A percentile compares a stretch with the other conserved stretches of the same genome.
Evolutionary conservation across 2,329 filamentous ascomycete genomes (phyloP).

Genomic region (Colletotrichum orbiculare): DNA sequence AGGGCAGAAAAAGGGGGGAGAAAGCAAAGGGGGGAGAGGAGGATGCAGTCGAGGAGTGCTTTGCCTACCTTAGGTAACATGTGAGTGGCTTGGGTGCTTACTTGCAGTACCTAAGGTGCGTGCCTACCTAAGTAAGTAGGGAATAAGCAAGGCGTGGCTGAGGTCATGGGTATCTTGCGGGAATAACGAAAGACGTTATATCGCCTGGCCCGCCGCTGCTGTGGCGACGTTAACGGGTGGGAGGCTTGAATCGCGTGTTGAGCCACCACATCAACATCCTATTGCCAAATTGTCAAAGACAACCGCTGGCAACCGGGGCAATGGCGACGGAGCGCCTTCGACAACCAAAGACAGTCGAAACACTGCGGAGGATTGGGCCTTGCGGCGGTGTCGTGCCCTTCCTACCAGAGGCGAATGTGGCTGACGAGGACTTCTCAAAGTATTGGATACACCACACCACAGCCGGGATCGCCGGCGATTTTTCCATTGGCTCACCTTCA

Average conservation of each 20-base stretch:
- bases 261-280: background rate
- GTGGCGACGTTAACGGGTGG: background rate
- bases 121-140: too few species aligned
- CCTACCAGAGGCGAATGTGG: too few species aligned
- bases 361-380: background rate
- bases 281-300: background rate
- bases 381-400: too few species aligned
- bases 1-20: too few species aligned
- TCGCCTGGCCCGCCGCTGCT: too few species aligned
- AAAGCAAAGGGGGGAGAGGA: too few species aligned
- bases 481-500: slow-evolving; percentile 23
- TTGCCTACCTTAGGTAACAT: too few species aligned
- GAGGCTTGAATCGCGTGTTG: slow-evolving; percentile 1
- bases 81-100: too few species aligned
- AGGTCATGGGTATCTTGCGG: too few species aligned
- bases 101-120: background rate
- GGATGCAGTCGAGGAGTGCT: too few species aligned
- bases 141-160: too few species aligned
- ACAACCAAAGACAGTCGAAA: slow-evolving; percentile 11
- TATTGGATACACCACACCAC: background rate
- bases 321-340: slow-evolving; percentile 17
- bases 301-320: slow-evolving; percentile 11
- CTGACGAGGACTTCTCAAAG: background rate
- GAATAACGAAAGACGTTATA: too few species aligned
- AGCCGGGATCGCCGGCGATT: slow-evolving; percentile 16